Evolutionary conservation across 805 yeast species (phyloP).

Genomic region (Candida multigemmis): DNA sequence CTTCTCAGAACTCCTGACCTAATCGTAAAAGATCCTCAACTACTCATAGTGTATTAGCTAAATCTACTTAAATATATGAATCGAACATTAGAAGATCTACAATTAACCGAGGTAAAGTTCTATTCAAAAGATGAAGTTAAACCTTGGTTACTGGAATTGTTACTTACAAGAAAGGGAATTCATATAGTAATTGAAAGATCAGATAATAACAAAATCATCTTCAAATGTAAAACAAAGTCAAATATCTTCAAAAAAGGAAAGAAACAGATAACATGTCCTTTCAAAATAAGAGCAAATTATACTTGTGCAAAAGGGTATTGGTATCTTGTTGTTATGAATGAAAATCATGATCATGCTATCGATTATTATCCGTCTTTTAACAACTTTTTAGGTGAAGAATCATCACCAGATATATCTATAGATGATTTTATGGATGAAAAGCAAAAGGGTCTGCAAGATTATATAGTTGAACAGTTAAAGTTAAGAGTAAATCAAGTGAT

Average conservation of each 20-base stretch:
- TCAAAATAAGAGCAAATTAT: conserved; percentile 55
- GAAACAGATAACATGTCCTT: conserved; percentile 43
- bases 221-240: conserved; percentile 42
- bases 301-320: conserved; percentile 43
- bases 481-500: too few species aligned
- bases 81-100: conserved; percentile 19
- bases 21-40: too few species aligned
- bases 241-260: conserved; percentile 9
- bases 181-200: conserved; percentile 55
- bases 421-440: too few species aligned
- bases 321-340: conserved; percentile 54
- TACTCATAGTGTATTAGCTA: too few species aligned
- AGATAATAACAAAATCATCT: conserved; percentile 51
- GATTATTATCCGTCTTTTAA: too few species aligned
- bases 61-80: conserved; percentile 5
- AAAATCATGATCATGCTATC: conserved; percentile 45
- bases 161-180: conserved; percentile 40
- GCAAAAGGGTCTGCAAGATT: too few species aligned
- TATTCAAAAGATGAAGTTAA: conserved; percentile 41
- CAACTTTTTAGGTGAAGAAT: too few species aligned
- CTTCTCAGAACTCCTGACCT: too few species aligned
- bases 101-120: conserved; percentile 12
- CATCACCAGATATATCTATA: too few species aligned
- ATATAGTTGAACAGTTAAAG: too few species aligned
- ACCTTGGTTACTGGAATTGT: conserved; percentile 47